Percentiles rank a stretch among this genome's conserved stretches.
These are phyloP conservation scores for Sporodiniella umbellata DNA, from an alignment of 371 early-diverging fungal genomes.

Conservation along the genomic window DNA sequence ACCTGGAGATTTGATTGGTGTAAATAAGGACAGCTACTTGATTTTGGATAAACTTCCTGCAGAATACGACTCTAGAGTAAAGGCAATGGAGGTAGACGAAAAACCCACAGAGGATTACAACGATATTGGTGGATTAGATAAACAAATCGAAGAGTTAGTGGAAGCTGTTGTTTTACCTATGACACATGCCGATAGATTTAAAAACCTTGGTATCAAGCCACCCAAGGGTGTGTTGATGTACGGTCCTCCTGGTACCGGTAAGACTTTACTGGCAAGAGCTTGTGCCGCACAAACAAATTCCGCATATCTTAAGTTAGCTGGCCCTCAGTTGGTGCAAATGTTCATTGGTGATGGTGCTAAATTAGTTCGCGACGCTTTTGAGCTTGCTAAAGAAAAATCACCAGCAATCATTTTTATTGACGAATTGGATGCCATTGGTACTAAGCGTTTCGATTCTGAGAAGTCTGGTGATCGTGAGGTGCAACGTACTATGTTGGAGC, in stretches of 20 bases:
- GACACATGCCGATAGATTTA: slow-evolving; percentile 96
- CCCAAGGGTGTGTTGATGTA: slow-evolving; percentile 99
- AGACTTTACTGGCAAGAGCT: slow-evolving; percentile 97
- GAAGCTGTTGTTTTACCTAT: slow-evolving; percentile 99
- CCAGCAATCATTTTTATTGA: slow-evolving; percentile 99
- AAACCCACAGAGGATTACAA: slow-evolving; percentile 99
- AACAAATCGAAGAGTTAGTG: slow-evolving; percentile 98
- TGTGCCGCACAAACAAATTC: slow-evolving; percentile 98
- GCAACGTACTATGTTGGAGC: slow-evolving; percentile 99
- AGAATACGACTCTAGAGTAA: slow-evolving; percentile 99
- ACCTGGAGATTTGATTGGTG: slow-evolving; percentile 99
- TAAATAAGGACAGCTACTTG: slow-evolving; percentile 99
- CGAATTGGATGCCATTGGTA: slow-evolving; percentile 99
- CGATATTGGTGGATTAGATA: slow-evolving; percentile 99
- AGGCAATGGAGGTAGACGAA: slow-evolving; percentile 99
- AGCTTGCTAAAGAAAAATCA: slow-evolving; percentile 97
- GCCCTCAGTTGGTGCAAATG: slow-evolving; percentile 99
- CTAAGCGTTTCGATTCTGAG: slow-evolving; percentile 98
- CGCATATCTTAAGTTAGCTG: slow-evolving; percentile 95
- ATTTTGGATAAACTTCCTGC: slow-evolving; percentile 98
- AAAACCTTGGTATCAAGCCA: slow-evolving; percentile 95
- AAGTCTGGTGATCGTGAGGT: slow-evolving; percentile 99
- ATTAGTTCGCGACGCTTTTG: slow-evolving; percentile 98
- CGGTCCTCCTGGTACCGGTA: slow-evolving; percentile 98
- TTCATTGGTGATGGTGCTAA: slow-evolving; percentile 99